phyloP scores from a whole-genome alignment of 768 basidiomycete species.

The Leccinum boreale region DNA sequence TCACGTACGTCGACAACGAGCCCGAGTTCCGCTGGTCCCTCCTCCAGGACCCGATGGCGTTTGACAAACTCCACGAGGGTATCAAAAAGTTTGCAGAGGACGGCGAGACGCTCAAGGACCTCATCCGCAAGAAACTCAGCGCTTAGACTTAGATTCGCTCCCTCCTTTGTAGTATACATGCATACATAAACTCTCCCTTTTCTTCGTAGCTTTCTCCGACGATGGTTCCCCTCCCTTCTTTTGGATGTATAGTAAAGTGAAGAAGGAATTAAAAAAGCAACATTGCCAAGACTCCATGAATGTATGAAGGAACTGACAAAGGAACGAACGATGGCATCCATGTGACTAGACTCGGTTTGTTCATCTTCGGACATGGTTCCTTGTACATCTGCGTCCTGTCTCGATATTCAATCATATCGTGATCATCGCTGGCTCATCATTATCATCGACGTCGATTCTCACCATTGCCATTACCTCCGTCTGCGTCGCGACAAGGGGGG shows the following conservation, averaged over 20 bases:
- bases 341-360: no score
- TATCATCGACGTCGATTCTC: background rate
- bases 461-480: background rate
- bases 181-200: background rate
- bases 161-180: background rate
- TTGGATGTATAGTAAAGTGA: background rate
- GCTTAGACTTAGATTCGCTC: conserved; percentile 8
- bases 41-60: conserved; percentile 95
- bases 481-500: background rate
- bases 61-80: conserved; percentile 97
- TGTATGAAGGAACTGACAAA: background rate
- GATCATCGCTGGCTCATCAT: background rate
- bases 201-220: background rate
- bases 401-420: background rate
- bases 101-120: conserved; percentile 80
- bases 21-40: conserved; percentile 94
- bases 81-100: conserved; percentile 99
- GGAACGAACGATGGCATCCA: background rate
- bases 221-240: background rate
- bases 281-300: background rate
- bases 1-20: conserved; percentile 87
- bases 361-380: no score
- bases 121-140: conserved; percentile 66
- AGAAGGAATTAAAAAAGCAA: background rate
- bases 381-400: background rate